Base-by-base conservation (phyloP, 345 rosid species). In the Mallotus nudiflorus region DNA sequence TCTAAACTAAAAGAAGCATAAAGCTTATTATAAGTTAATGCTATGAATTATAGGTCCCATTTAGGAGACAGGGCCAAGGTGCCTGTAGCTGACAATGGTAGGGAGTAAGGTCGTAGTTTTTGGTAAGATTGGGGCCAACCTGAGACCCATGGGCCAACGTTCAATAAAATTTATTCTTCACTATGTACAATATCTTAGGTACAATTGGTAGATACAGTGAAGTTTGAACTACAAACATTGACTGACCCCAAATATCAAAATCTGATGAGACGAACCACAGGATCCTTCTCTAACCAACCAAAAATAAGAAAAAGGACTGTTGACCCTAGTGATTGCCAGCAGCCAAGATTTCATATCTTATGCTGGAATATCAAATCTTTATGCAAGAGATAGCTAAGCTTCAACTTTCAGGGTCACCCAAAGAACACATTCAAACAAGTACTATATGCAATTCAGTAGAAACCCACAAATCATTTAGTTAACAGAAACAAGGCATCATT, bases 151-250 rank as follows among this genome's bases (percentile, higher is more conserved):
- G 40, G 54, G 54, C 64, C 63, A 40, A 15, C 29, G 10, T 29
- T 42, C 35, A 10, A 14, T 25, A 1, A 55, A 35, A 40, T 13
- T 54, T 27, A 20, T 16, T 54, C 40, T 57, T 25, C 63, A 45
- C 19, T 18, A 57, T 68, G 72, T 29, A 39, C 65, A 56, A 68
- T 56, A 68, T 68, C 72, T 68, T 24, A 25, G 64, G 55, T 45
- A 25, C 55, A 57, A 6, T 42, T 44, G 29, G 53, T 12, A 57
- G 65, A 29, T 68, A 45, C 20, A 10, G 18, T 15, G 22, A 0
- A 16, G 45, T 46, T 33, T 51, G 7, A 37, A 66, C 70, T 37
- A 37, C 51, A 39, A 11, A 39, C 69, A 48, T 48, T 31, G 11
- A 53, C 15, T 40, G 19, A 39, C 56, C 39, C 31, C 46, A 15